Conservation (phyloP, 2,329 filamentous ascomycete species). For the Parafenestella ontariensis region DNA sequence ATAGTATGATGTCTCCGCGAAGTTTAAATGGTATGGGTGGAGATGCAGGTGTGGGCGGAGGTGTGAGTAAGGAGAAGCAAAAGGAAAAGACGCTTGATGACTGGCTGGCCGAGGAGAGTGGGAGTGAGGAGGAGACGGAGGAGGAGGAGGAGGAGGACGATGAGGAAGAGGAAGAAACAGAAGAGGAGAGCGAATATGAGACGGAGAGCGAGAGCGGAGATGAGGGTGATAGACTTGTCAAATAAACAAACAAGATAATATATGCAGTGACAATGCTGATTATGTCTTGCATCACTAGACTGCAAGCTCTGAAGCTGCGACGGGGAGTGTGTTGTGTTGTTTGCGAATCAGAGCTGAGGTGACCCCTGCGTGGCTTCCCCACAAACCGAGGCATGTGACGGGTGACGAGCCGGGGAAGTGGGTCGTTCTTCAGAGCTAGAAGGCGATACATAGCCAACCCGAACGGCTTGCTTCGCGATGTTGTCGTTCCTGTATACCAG, state of each 20-base stretch:
- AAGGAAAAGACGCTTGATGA: conserved; percentile 87
- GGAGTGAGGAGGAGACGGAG: conserved; percentile 59
- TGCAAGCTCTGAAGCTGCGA: background rate
- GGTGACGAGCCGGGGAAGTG: conserved; percentile 17
- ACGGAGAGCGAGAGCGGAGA: conserved; percentile 60
- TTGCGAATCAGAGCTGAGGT: conserved; percentile 12
- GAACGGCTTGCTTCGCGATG: background rate
- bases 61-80: conserved; percentile 21
- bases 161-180: conserved; percentile 53
- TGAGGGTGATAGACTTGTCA: conserved; percentile 49
- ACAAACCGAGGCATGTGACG: conserved; percentile 26
- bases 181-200: conserved; percentile 67
- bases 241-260: conserved; percentile 5
- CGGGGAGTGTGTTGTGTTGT: background rate
- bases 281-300: background rate
- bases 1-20: conserved; percentile 46
- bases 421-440: conserved; percentile 2
- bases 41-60: conserved; percentile 12
- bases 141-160: conserved; percentile 64
- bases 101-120: conserved; percentile 74
- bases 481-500: background rate
- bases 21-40: conserved; percentile 59
- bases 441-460: background rate
- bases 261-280: background rate
- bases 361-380: conserved; percentile 18